Percentiles rank a stretch among this genome's conserved stretches.
Conservation (phyloP, 129 eudicot genomes). For the Rutidosis leptorrhynchoides region DNA sequence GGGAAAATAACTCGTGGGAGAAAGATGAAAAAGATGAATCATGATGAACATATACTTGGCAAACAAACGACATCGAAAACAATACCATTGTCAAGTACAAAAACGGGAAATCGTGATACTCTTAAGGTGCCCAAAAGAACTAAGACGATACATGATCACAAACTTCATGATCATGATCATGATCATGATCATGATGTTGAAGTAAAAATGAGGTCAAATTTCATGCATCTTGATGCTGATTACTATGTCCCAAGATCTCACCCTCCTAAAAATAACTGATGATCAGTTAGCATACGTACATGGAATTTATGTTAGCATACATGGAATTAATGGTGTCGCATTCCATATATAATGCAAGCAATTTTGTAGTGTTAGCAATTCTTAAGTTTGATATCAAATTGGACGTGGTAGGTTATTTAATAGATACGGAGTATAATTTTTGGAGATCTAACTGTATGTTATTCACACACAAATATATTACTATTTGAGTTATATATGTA, state of each 20-base stretch:
- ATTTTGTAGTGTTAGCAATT: constrained; percentile 31
- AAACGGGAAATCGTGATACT: constrained; percentile 19
- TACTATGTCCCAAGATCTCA: constrained; percentile 57
- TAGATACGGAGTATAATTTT: no score
- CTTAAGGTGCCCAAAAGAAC: constrained; percentile 27
- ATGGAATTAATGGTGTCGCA: constrained; percentile 11
- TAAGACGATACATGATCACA: constrained; percentile 29
- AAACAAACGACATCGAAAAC: constrained; percentile 21
- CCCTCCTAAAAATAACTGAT: constrained; percentile 66
- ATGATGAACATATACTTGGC: constrained; percentile 15
- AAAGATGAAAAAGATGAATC: constrained; percentile 24
- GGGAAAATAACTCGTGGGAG: constrained; percentile 31
- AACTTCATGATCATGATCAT: background rate
- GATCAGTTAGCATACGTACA: constrained; percentile 13
- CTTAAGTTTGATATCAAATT: no score
- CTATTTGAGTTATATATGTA: no score
- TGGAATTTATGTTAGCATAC: constrained; percentile 11
- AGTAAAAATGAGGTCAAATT: constrained; percentile 31
- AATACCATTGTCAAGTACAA: constrained; percentile 32
- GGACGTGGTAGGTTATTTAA: no score
- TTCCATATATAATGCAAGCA: constrained; percentile 22
- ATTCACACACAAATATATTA: no score
- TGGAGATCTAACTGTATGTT: no score
- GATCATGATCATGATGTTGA: constrained; percentile 19
- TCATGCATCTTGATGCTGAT: constrained; percentile 57